Evolutionary conservation across 2,329 filamentous ascomycete genomes (phyloP).

Genomic region (Ophiocordyceps unilateralis): DNA sequence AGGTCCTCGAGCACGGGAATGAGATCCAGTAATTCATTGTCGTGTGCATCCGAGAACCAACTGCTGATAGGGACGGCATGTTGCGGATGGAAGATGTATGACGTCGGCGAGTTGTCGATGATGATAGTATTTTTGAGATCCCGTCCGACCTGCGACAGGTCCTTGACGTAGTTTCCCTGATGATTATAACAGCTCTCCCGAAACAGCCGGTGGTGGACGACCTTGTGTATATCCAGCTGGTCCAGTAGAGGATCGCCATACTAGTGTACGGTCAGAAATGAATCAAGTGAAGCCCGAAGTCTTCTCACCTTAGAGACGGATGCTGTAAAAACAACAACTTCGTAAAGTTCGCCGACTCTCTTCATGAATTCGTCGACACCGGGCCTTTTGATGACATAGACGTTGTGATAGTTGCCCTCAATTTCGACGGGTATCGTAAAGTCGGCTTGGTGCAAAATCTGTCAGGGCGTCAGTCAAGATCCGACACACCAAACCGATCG

Average conservation of each 20-base stretch:
- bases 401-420: conserved; percentile 96
- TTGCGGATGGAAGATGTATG: conserved; percentile 98
- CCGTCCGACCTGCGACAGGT: conserved; percentile 88
- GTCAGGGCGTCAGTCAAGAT: conserved; percentile 4
- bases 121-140: conserved; percentile 97
- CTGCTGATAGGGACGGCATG: conserved; percentile 98
- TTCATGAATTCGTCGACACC: conserved; percentile 99
- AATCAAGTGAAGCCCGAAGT: neutral
- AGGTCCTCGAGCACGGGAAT: conserved; percentile 97
- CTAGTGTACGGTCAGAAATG: conserved; percentile 22
- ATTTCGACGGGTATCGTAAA: conserved; percentile 99
- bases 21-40: conserved; percentile 93
- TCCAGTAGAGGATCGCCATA: conserved; percentile 94
- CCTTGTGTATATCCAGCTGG: conserved; percentile 91
- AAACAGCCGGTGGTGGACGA: conserved; percentile 91
- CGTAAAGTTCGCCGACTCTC: conserved; percentile 88
- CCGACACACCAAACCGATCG: neutral
- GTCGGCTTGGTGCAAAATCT: conserved; percentile 96
- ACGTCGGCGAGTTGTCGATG: conserved; percentile 97
- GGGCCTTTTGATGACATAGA: conserved; percentile 98
- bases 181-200: conserved; percentile 98
- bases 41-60: conserved; percentile 98
- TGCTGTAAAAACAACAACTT: conserved; percentile 96
- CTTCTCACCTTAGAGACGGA: conserved; percentile 78
- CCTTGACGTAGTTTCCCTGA: conserved; percentile 98